Base-by-base conservation (phyloP, 2,329 filamentous ascomycete species). In the Ceratocystis destructans region DNA sequence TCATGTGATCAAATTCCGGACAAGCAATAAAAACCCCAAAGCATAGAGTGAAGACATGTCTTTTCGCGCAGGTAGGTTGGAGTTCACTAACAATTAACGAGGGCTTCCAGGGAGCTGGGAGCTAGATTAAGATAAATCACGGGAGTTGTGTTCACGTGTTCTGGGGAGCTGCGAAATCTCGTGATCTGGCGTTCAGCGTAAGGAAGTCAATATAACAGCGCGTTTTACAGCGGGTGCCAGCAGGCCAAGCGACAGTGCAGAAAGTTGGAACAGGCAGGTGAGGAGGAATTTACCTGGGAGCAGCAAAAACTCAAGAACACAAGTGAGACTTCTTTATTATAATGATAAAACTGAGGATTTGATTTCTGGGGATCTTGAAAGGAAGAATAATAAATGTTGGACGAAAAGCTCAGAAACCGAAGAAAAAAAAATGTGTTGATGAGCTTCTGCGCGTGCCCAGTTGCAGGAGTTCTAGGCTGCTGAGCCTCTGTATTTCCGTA, bases 61-160 rank as follows among this genome's bases (percentile, higher is more conserved):
- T 64, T 31, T 12, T 37, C 45, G 12, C 48, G n/a, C n/a, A 50
- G 45, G 46, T 1, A 15, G 37, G 12, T 15, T 15, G 37, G 37
- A 15, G 37, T 33, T 31, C 55, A 65, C 64, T 61, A 22, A 65
- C 64, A 41, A 64, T 65, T 65, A 61, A 76, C 75, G 53, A 57
- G 12, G 12, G 53, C 53, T 33, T 33, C 53, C 8, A 57, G 53
- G 53, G 53, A 57, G 53, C 31, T 28, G 37, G 53, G 31, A 57
- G 53, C 53, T 57, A 33, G 53, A 57, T 57, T 57, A 57, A 10
- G 53, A 57, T 17, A 57, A 57, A 78, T 78, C 76, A 78, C 76
- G 76, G 77, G 76, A 76, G 76, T 74, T 70, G 70, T 68, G 69
- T 70, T 77, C 76, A 78, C 76, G 76, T 78, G 76, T 76, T 76